Percentiles rank a stretch among this genome's conserved stretches.
Evolutionary conservation across 164 flowering plant genomes (phyloP).

Genomic region (Annona cherimola): DNA sequence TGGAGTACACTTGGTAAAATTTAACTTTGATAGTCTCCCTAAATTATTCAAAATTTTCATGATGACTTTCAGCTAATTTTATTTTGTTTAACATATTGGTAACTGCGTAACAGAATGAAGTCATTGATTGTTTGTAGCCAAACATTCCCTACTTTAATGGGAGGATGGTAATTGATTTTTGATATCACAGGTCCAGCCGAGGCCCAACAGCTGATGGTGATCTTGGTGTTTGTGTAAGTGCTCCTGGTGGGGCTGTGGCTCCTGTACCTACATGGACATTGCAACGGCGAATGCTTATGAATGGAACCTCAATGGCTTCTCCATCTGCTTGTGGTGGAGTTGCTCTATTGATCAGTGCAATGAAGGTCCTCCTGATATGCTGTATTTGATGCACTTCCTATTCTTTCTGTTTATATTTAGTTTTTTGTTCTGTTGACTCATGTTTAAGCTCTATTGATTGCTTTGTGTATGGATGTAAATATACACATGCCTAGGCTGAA

Average conservation of each 20-base stretch:
- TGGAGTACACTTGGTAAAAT: constrained; percentile 89
- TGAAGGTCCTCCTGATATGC: constrained; percentile 50
- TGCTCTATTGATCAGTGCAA: constrained; percentile 77
- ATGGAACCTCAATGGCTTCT: constrained; percentile 99
- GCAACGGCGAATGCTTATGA: constrained; percentile 96
- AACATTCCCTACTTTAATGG: not conserved
- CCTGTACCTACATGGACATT: constrained; percentile 99
- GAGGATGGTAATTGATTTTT: not conserved
- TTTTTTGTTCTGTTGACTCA: not conserved
- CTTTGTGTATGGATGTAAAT: not conserved
- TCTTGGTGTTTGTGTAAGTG: constrained; percentile 90
- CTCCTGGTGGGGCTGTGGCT: constrained; percentile 99
- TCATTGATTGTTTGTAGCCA: not conserved
- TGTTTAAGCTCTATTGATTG: constrained; percentile 5
- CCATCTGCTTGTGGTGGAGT: constrained; percentile 99
- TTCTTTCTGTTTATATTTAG: not conserved
- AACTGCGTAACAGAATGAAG: not conserved
- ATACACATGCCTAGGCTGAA: constrained; percentile 53
- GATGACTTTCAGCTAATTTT: not conserved
- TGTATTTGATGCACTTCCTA: not conserved
- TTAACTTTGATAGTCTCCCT: not conserved
- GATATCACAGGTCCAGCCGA: constrained; percentile 80
- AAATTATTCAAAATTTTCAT: no score
- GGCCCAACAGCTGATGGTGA: constrained; percentile 97
- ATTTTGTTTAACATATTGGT: not conserved